Evolutionary conservation across 2,329 filamentous ascomycete genomes (phyloP).

Genomic region (Aureobasidium leucospermi): DNA sequence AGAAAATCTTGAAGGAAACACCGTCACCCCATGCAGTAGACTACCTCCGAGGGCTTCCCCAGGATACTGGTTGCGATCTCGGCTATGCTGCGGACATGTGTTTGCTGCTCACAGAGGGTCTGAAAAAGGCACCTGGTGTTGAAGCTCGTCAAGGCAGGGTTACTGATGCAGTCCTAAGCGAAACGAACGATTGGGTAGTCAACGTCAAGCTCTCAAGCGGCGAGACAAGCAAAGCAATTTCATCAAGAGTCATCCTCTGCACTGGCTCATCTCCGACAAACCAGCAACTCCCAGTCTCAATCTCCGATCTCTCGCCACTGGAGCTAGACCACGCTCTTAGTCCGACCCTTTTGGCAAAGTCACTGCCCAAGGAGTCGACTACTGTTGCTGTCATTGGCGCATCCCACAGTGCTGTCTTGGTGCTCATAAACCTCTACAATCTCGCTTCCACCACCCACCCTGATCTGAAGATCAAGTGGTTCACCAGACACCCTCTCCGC

Average conservation of each 20-base stretch:
- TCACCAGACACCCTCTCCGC: conserved; percentile 51
- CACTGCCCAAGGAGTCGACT: conserved; percentile 32
- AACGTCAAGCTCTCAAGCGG: conserved; percentile 20
- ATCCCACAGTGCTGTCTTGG: conserved; percentile 57
- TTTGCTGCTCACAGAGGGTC: conserved; percentile 40
- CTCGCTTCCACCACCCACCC: conserved; percentile 47
- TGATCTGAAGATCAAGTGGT: conserved; percentile 52
- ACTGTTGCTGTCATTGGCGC: conserved; percentile 54
- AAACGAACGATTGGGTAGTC: conserved; percentile 33
- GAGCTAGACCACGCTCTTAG: conserved; percentile 51
- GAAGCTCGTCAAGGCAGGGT: conserved; percentile 34
- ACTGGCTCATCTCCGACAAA: conserved; percentile 49
- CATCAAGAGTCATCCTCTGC: conserved; percentile 48
- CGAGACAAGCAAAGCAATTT: conserved; percentile 23
- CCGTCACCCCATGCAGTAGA: conserved; percentile 49
- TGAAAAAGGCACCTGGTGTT: conserved; percentile 35
- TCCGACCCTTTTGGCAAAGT: conserved; percentile 40
- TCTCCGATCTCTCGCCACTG: conserved; percentile 36
- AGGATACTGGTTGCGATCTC: conserved; percentile 51
- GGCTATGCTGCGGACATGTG: conserved; percentile 52
- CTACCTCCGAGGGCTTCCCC: conserved; percentile 46
- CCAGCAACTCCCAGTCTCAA: conserved; percentile 35
- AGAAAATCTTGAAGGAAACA: conserved; percentile 41
- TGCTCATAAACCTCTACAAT: conserved; percentile 53
- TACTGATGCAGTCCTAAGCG: conserved; percentile 32